Base-by-base conservation (phyloP, 202 grass and related monocot genomes). In the Zoysia matrella region DNA sequence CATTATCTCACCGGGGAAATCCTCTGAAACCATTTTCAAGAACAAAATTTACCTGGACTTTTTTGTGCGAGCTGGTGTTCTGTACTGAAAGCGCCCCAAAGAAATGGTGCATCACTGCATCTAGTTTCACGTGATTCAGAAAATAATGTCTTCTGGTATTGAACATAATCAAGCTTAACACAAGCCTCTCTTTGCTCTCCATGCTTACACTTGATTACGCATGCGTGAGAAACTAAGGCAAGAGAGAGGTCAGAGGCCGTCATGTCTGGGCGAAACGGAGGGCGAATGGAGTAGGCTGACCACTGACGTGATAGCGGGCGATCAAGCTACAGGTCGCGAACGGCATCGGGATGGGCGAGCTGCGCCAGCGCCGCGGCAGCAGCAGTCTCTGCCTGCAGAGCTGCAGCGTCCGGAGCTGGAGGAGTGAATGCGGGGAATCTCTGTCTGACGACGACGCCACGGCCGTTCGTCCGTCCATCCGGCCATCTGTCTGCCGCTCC, bases 341-440 rank as follows among this genome's bases (percentile, higher is more conserved):
- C 62, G 49, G 76, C 63, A 67, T 66, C 48, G 75, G 47, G 36
- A 75, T 75, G 61, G 60, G 61, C 41, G 48, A 63, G 74, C 10
- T 50, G 47, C 44, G 18, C 22, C 42, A 30, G 22, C 22, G 22
- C 22, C 22, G 22, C 22, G 22, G 71, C 52, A 9, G 8, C 60
- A 4, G 52, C 51, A 43, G 56, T 12, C 53, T 55, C 2, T 55
- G 53, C 52, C 11, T 9, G 47, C 83, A 77, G 51, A 47, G 75
- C 8, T 14, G 45, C 44, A 54, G 48, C 50, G 8, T 74, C 61
- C 52, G 72, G 72, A 76, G 85, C 53, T 18, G 45, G 80, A 80
- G 74, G 87, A 87, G 82, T 83, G 87, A 84, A 71, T 82, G 76
- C 66, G 56, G 85, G 89, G 89, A 92, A 94, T 94, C 92, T 94